phyloP scores from a whole-genome alignment of 768 basidiomycete species.

The Tulasnella sp. region DNA sequence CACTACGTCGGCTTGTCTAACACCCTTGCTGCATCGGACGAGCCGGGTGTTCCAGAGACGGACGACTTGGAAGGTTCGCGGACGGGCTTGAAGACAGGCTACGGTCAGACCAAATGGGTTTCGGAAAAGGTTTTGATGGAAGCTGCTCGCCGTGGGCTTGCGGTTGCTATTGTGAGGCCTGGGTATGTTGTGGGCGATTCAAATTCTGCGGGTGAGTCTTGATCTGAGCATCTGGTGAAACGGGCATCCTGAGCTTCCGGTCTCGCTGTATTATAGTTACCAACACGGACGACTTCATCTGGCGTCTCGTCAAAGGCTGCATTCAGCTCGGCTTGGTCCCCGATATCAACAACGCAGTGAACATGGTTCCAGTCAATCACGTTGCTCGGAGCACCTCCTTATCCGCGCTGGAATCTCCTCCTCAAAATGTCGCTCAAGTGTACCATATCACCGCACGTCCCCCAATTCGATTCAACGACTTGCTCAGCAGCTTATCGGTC shows the following conservation, averaged over 20 bases:
- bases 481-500: constrained; percentile 63
- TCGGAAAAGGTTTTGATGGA: constrained; percentile 91
- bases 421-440: constrained; percentile 34
- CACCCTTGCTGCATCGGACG: constrained; percentile 40
- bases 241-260: background rate
- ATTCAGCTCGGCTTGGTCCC: constrained; percentile 94
- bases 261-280: constrained; percentile 55
- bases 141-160: constrained; percentile 79
- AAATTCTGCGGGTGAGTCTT: constrained; percentile 64
- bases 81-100: constrained; percentile 74
- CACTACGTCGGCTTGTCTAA: constrained; percentile 88
- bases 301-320: constrained; percentile 98
- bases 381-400: constrained; percentile 79
- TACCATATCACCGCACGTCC: constrained; percentile 84
- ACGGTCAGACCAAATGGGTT: constrained; percentile 98
- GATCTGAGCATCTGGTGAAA: background rate
- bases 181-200: constrained; percentile 97
- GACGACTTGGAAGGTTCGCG: constrained; percentile 88
- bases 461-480: constrained; percentile 80
- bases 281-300: constrained; percentile 98
- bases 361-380: constrained; percentile 97
- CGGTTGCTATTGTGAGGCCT: constrained; percentile 82
- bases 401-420: constrained; percentile 60
- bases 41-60: constrained; percentile 68
- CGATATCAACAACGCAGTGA: constrained; percentile 96